These are phyloP conservation scores for Cladophialophora chaetospira DNA, from an alignment of 2,329 filamentous ascomycete genomes.

Conservation along the genomic window DNA sequence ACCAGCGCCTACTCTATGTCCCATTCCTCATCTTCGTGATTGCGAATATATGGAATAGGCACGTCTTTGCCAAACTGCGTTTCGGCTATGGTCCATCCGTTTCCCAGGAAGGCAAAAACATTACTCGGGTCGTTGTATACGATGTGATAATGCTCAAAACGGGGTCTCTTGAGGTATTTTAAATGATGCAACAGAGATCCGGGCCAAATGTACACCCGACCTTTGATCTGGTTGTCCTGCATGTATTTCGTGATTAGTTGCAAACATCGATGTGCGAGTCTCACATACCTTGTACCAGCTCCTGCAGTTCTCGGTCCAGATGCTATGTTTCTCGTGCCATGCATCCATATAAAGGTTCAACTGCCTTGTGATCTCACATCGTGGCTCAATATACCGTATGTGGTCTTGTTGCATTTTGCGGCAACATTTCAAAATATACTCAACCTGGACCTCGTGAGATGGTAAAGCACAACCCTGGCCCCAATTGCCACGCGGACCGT, in stretches of 20 bases:
- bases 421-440: conserved; percentile 37
- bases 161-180: conserved; percentile 37
- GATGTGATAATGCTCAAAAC: conserved; percentile 48
- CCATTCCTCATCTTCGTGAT: conserved; percentile 2
- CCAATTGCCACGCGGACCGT: conserved; percentile 35
- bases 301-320: conserved; percentile 35
- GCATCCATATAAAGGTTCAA: conserved; percentile 33
- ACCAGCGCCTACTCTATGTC: conserved; percentile 6
- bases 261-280: not conserved
- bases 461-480: conserved; percentile 36
- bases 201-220: not conserved
- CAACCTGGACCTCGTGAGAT: conserved; percentile 30
- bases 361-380: conserved; percentile 20
- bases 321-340: conserved; percentile 36
- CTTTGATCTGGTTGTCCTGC: not conserved
- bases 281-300: conserved; percentile 33
- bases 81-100: conserved; percentile 43
- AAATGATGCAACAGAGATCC: not conserved
- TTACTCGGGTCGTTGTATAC: conserved; percentile 42
- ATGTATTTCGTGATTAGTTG: not conserved
- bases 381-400: conserved; percentile 34
- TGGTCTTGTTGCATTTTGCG: conserved; percentile 38
- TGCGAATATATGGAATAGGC: conserved; percentile 2
- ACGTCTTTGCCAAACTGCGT: not conserved
- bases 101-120: conserved; percentile 45